These are phyloP conservation scores for Fusarium sp. DNA, from an alignment of 2,329 filamentous ascomycete genomes.

Conservation along the genomic window DNA sequence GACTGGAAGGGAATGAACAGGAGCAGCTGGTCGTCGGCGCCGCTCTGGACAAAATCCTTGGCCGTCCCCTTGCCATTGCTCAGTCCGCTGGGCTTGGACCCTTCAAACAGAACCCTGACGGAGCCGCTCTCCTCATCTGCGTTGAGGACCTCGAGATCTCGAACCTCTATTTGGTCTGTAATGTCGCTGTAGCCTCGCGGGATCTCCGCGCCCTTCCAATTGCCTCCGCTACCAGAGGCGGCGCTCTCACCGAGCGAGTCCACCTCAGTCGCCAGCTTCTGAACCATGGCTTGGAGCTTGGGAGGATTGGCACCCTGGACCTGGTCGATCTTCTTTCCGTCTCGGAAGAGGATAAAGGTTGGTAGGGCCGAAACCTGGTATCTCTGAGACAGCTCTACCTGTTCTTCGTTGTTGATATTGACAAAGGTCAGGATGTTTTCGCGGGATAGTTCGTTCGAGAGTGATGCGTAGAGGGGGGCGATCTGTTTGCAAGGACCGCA, in stretches of 20 bases:
- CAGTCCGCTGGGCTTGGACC: constrained; percentile 73
- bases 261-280: constrained; percentile 77
- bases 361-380: constrained; percentile 84
- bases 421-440: constrained; percentile 82
- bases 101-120: constrained; percentile 80
- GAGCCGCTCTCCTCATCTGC: constrained; percentile 80
- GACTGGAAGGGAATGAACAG: constrained; percentile 91
- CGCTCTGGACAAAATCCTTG: constrained; percentile 93
- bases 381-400: constrained; percentile 77
- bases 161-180: constrained; percentile 82
- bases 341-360: constrained; percentile 91
- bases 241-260: constrained; percentile 63
- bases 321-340: constrained; percentile 74
- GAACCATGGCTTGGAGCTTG: constrained; percentile 77
- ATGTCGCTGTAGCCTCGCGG: constrained; percentile 88
- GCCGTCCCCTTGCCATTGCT: constrained; percentile 63
- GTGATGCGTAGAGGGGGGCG: constrained; percentile 83
- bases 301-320: constrained; percentile 80
- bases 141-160: constrained; percentile 89
- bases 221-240: constrained; percentile 56
- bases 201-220: constrained; percentile 80
- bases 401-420: constrained; percentile 86
- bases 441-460: constrained; percentile 77
- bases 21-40: constrained; percentile 96
- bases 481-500: constrained; percentile 88